phyloP scores from a whole-genome alignment of 2,329 filamentous ascomycete genomes.

The Venturiaceae sp. region DNA sequence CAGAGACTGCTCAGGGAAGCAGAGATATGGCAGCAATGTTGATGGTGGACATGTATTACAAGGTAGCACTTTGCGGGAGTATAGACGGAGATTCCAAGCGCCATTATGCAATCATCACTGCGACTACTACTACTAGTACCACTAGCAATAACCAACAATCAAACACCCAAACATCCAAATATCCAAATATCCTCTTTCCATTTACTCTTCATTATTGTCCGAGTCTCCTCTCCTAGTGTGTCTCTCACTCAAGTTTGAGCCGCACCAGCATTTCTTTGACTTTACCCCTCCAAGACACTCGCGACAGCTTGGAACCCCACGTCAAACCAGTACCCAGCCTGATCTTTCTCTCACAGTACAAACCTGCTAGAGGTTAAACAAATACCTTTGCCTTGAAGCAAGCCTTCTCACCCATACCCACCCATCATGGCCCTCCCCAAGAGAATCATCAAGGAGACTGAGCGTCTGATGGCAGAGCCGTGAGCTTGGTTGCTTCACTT shows the following conservation, averaged over 20 bases:
- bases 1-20: neutral
- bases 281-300: too few species aligned
- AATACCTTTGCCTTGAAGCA: neutral
- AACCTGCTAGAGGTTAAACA: neutral
- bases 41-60: neutral
- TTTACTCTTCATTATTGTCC: too few species aligned
- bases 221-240: too few species aligned
- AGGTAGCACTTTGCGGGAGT: neutral
- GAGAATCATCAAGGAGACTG: constrained; percentile 96
- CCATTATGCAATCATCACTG: too few species aligned
- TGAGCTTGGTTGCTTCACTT: constrained; percentile 37
- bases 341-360: neutral
- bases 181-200: too few species aligned
- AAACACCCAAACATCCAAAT: too few species aligned
- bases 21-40: neutral
- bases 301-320: neutral
- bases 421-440: constrained; percentile 68
- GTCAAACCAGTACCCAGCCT: neutral
- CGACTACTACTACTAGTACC: too few species aligned
- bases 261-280: too few species aligned
- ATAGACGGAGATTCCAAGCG: too few species aligned
- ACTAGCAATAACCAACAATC: too few species aligned
- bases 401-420: neutral
- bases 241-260: too few species aligned
- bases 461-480: constrained; percentile 94